Evolutionary conservation across 2,329 filamentous ascomycete species (phyloP).

Genomic region (Triangularia verruculosa): DNA sequence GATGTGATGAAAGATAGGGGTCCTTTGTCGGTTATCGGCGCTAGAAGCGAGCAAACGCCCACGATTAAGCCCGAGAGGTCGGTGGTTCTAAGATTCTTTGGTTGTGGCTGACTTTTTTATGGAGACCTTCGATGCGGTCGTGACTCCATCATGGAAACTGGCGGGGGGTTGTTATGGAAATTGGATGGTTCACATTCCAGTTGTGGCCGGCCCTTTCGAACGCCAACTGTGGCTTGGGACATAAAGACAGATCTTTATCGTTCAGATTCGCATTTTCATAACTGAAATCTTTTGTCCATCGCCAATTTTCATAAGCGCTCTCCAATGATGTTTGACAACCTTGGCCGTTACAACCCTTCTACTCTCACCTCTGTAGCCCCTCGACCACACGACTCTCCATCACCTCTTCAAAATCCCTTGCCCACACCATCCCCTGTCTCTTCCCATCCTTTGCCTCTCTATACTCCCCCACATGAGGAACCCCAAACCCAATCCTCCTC

Average conservation of each 20-base stretch:
- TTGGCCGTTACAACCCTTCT: neutral
- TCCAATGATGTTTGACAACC: neutral
- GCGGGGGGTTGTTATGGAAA: neutral
- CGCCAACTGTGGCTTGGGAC: neutral
- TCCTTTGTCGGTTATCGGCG: neutral
- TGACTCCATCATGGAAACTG: neutral
- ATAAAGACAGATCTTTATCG: neutral
- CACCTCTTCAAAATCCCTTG: constrained; percentile 44
- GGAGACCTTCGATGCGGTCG: neutral
- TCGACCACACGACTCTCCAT: constrained; percentile 27
- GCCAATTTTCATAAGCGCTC: neutral
- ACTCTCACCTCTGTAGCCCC: constrained; percentile 2
- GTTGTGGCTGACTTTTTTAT: neutral
- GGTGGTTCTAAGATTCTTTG: neutral
- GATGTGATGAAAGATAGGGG: neutral
- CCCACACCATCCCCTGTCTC: constrained; percentile 35
- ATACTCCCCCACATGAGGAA: constrained; percentile 36
- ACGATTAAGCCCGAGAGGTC: neutral
- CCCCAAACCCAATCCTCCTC: constrained; percentile 36
- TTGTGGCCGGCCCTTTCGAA: neutral
- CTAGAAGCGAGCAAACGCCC: neutral
- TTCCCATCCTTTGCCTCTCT: neutral
- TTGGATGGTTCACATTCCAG: neutral
- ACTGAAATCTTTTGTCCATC: neutral
- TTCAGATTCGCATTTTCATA: neutral